Conservation (phyloP, 768 basidiomycete species). For the Pulveroboletus frians region DNA sequence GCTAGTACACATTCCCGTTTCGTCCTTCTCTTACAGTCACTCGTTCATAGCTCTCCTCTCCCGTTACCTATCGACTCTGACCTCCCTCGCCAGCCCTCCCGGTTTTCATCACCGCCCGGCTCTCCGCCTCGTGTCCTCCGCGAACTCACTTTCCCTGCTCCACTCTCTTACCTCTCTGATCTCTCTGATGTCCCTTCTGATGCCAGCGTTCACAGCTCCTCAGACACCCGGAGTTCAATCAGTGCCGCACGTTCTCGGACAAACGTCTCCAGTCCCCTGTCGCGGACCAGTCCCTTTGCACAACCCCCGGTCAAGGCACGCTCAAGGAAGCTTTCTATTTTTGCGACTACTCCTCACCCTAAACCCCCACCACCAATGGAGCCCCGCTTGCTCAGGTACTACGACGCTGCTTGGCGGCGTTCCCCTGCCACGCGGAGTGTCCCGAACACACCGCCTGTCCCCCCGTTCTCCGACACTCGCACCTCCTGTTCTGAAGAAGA, state of each 20-base stretch:
- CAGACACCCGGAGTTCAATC: slow-evolving; percentile 1
- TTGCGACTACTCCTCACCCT: slow-evolving; percentile 26
- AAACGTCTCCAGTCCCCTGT: slow-evolving; percentile 20
- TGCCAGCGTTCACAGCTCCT: slow-evolving; percentile 2
- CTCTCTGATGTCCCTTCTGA: slow-evolving; percentile 11
- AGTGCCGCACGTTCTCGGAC: slow-evolving; percentile 4
- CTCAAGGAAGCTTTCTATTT: slow-evolving; percentile 33
- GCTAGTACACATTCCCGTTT: slow-evolving; percentile 67
- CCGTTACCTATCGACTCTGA: slow-evolving; percentile 46
- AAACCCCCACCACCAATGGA: slow-evolving; percentile 45
- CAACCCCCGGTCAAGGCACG: slow-evolving; percentile 14
- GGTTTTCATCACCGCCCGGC: slow-evolving; percentile 13
- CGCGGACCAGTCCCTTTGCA: slow-evolving; percentile 10
- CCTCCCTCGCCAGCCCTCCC: slow-evolving; percentile 26
- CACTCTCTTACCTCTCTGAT: slow-evolving; percentile 47
- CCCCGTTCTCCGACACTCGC: slow-evolving; percentile 20
- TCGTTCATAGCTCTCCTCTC: slow-evolving; percentile 57
- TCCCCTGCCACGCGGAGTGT: slow-evolving; percentile 11
- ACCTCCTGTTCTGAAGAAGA: slow-evolving; percentile 39
- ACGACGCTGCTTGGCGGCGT: slow-evolving; percentile 48
- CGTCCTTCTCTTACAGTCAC: slow-evolving; percentile 66
- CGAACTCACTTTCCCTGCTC: slow-evolving; percentile 71
- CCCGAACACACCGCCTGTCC: not conserved
- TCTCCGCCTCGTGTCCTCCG: slow-evolving; percentile 34
- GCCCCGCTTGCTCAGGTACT: slow-evolving; percentile 43